phyloP scores from a whole-genome alignment of 106 monocot species.

The Phalaenopsis aphrodite region DNA sequence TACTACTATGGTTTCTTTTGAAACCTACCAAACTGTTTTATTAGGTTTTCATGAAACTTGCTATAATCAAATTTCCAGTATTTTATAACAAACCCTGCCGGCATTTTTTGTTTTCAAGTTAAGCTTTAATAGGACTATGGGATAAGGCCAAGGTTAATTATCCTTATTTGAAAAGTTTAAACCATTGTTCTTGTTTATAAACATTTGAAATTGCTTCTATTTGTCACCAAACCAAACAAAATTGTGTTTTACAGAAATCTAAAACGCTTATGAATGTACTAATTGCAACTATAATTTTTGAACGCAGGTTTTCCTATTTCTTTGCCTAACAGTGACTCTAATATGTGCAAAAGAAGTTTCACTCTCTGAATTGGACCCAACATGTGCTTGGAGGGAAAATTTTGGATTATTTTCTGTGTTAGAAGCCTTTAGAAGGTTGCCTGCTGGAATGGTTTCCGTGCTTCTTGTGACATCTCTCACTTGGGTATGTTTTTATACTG shows the following conservation, averaged over 20 bases:
- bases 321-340: conserved; percentile 13
- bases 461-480: conserved; percentile 11
- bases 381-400: background rate
- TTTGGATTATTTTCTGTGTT: conserved; percentile 1
- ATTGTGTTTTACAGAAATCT: background rate
- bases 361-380: background rate
- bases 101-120: too few relatives aligned
- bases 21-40: too few relatives aligned
- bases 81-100: too few relatives aligned
- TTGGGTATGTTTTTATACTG: conserved; percentile 2
- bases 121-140: background rate
- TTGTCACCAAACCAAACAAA: background rate
- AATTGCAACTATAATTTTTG: background rate
- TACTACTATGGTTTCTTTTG: too few relatives aligned
- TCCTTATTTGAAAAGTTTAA: too few relatives aligned
- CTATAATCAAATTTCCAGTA: too few relatives aligned
- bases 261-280: background rate
- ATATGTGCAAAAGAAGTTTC: conserved; percentile 12
- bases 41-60: too few relatives aligned
- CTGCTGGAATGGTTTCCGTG: conserved; percentile 1
- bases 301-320: conserved; percentile 11
- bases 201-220: too few relatives aligned
- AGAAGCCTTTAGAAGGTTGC: background rate
- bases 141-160: too few relatives aligned
- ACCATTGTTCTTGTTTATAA: too few relatives aligned